phyloP scores from a whole-genome alignment of 768 basidiomycete species.

The Rhizopogon vesiculosus region DNA sequence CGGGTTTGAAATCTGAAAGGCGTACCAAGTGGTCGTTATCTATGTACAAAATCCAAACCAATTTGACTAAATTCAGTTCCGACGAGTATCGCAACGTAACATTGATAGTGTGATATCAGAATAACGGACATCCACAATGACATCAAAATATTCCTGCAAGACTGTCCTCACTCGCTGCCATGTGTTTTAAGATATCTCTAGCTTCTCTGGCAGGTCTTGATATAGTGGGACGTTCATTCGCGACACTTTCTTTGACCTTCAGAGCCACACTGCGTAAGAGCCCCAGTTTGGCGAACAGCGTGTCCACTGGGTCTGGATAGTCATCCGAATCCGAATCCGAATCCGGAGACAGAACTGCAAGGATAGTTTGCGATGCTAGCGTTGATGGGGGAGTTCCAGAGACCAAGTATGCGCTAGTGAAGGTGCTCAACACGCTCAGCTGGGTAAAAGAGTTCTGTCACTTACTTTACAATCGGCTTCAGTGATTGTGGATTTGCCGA shows the following conservation, averaged over 20 bases:
- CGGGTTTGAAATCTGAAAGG: no score
- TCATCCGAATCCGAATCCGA: conserved; percentile 31
- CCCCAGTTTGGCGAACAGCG: conserved; percentile 61
- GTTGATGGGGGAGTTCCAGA: conserved; percentile 65
- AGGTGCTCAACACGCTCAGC: conserved; percentile 4
- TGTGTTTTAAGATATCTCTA: conserved; percentile 55
- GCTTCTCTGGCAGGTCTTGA: conserved; percentile 82
- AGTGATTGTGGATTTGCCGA: conserved; percentile 60
- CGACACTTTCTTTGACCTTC: conserved; percentile 67
- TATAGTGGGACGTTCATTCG: conserved; percentile 65
- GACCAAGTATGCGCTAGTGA: conserved; percentile 53
- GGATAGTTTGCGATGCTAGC: conserved; percentile 55
- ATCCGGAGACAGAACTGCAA: conserved; percentile 49
- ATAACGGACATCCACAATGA: background rate
- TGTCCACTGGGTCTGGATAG: conserved; percentile 14
- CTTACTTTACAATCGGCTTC: conserved; percentile 64
- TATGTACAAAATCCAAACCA: no score
- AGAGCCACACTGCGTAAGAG: conserved; percentile 60
- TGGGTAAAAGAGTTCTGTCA: conserved; percentile 6
- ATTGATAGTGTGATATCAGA: no score
- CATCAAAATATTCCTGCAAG: conserved; percentile 23
- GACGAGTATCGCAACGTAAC: no score
- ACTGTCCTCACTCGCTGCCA: conserved; percentile 19
- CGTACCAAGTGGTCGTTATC: no score
- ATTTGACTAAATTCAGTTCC: no score